Conservation (phyloP, 1,284 basidiomycete genomes). For the Apiotrichum laibachii region DNA sequence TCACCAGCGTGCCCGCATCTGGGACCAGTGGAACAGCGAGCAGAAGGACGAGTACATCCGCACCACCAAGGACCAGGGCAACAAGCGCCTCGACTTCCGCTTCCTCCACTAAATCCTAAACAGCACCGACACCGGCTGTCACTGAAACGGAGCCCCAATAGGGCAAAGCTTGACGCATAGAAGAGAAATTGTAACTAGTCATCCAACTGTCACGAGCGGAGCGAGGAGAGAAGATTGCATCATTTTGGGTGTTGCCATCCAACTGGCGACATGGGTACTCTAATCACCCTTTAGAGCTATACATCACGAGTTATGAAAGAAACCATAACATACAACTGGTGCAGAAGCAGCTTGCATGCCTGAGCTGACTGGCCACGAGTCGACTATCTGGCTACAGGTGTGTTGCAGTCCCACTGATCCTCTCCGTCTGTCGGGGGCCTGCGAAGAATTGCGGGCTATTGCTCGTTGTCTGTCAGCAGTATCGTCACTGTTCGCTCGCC, state of each 20-base stretch:
- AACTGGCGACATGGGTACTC: neutral
- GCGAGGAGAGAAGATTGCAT: neutral
- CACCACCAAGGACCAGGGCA: constrained; percentile 34
- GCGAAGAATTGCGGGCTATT: no score
- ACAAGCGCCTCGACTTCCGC: constrained; percentile 27
- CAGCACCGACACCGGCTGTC: neutral
- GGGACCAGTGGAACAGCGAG: constrained; percentile 30
- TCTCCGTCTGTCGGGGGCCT: no score
- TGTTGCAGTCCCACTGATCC: no score
- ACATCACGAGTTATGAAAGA: no score
- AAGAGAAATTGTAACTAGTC: neutral
- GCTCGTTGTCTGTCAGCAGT: no score
- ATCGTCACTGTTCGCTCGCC: no score
- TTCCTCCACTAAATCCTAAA: constrained; percentile 2
- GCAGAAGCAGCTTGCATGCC: no score
- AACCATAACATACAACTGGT: no score
- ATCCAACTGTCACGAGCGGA: neutral
- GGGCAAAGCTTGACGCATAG: neutral
- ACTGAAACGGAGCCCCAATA: neutral
- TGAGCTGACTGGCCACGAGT: no score
- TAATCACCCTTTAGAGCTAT: no score
- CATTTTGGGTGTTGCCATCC: neutral
- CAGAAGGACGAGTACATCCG: constrained; percentile 29
- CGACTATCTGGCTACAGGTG: no score
- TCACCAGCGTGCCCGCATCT: constrained; percentile 26